Base-by-base conservation (phyloP, 371 early-diverging fungal genomes). In the Zychaea mexicana region DNA sequence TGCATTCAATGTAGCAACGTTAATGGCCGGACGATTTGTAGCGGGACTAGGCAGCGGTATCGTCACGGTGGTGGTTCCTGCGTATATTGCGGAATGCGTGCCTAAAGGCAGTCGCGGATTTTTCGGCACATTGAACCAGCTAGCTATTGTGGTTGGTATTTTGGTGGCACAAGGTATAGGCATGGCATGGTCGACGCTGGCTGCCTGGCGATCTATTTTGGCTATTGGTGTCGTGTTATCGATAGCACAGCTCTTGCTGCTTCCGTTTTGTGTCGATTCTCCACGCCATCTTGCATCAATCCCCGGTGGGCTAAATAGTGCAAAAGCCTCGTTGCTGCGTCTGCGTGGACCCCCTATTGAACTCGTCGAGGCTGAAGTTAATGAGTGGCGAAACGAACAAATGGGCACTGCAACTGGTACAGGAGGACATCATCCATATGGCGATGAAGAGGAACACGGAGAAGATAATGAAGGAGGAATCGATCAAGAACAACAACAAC, bases 31-130 rank as follows among this genome's bases (percentile, higher is more conserved):
- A 2, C 85, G 99, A 26, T 85, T 96, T 66, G 27, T 97, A 17
- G 82, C 87, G 52, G 99, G 99, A 9, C 31, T 97, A 26, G 97
- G 91, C 5, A 83, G 87, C 36, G 98, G 98, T 3, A 78, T 87
- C 4, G 88, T 89, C 2, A 90, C 94, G 5, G 94, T 92, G 27
- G 87, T 92, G 26, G 91, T 94, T 0, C 96, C 98, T 9, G 77
- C 90, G 47, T 98, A 96, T 69, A 76, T 98, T 42, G 81, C 90
- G 9, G 95, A 96, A 67, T 86, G 98, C 52, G 88, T 95, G 13
- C 92, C 97, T 0, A 72, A 81, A 21, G 72, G 80, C 3, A 72
- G 74, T 19, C 84, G 96, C 6, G 98, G 98, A 2, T 78, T 87
- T 22, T 85, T 92, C 56, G 92, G 92, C 27, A 78, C 89, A n/a